Conservation (phyloP, 805 yeast species). For the Sugiyamaella chiloensis region DNA sequence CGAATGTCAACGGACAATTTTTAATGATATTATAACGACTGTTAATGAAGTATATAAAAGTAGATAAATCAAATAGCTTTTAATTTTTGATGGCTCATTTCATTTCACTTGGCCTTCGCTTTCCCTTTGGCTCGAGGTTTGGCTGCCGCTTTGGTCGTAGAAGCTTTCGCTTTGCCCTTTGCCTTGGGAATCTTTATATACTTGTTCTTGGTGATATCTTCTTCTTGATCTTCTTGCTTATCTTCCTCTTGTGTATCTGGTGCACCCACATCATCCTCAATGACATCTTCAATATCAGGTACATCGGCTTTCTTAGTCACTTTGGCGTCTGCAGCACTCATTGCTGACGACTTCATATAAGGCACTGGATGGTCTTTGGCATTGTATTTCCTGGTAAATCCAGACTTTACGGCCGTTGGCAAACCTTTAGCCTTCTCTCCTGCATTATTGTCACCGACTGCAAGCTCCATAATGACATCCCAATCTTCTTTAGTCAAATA, state of each 20-base stretch:
- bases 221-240: conserved; percentile 43
- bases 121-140: conserved; percentile 19
- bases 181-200: conserved; percentile 54
- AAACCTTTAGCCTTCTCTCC: conserved; percentile 56
- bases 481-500: conserved; percentile 88
- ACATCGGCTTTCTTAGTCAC: conserved; percentile 25
- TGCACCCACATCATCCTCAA: conserved; percentile 38
- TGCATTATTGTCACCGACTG: conserved; percentile 55
- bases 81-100: too few species aligned
- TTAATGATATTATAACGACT: too few species aligned
- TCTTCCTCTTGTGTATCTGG: conserved; percentile 35
- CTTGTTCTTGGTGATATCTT: conserved; percentile 58
- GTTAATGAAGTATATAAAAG: too few species aligned
- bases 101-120: conserved; percentile 19
- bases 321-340: conserved; percentile 36
- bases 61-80: too few species aligned
- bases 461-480: conserved; percentile 82
- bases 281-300: conserved; percentile 72
- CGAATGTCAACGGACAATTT: too few species aligned
- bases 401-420: conserved; percentile 74
- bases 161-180: conserved; percentile 28
- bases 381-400: conserved; percentile 85
- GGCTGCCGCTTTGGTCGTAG: conserved; percentile 19
- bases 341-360: conserved; percentile 52
- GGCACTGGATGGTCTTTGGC: conserved; percentile 76